Evolutionary conservation across 208 protist species (phyloP).

Genomic region (Leishmania lainsoni): DNA sequence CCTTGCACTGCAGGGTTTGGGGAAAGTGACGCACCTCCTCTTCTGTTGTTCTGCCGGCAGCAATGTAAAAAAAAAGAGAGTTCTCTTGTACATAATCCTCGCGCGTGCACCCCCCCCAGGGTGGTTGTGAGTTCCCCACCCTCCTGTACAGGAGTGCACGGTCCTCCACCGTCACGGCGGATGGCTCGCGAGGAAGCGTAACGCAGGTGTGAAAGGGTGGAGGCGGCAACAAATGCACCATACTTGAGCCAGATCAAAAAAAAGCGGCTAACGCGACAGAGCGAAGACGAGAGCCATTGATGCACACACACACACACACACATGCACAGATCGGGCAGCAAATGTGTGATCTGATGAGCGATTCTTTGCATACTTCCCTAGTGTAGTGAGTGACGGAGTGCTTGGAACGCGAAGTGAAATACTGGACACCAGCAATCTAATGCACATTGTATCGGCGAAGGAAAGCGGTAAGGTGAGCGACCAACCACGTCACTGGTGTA

Average conservation of each 20-base stretch:
- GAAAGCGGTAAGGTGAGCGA: not conserved
- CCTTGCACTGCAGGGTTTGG: not conserved
- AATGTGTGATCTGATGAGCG: not conserved
- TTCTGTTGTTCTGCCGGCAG: not conserved
- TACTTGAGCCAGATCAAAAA: not conserved
- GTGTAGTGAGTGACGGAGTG: not conserved
- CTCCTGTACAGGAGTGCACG: not conserved
- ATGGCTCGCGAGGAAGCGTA: not conserved
- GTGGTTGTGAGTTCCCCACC: not conserved
- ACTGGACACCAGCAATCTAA: not conserved
- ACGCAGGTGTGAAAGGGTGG: not conserved
- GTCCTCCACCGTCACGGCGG: not conserved
- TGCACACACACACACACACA: not conserved
- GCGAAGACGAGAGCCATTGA: not conserved
- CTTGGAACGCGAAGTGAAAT: not conserved
- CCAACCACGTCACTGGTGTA: not conserved
- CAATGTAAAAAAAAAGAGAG: not conserved
- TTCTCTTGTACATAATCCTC: not conserved
- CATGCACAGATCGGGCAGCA: not conserved
- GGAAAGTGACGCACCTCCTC: not conserved
- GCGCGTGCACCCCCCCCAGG: not conserved
- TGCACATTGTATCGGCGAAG: not conserved
- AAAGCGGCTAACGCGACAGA: not conserved
- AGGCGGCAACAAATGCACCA: not conserved
- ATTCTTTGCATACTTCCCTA: not conserved